Evolutionary conservation across 2,329 filamentous ascomycete species (phyloP).

Genomic region (Neonectria magnoliae): DNA sequence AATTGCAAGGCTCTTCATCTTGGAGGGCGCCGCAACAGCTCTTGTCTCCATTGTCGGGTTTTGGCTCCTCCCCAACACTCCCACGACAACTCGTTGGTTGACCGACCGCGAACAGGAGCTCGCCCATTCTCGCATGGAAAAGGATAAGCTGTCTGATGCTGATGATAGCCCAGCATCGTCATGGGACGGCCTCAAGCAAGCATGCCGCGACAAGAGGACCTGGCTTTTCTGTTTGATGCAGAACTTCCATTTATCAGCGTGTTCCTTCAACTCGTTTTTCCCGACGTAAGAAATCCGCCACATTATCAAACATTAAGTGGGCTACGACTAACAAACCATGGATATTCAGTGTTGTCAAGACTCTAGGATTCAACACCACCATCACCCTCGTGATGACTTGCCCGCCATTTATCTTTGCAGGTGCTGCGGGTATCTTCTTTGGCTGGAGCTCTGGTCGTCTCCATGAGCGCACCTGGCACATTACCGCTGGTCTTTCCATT

Average conservation of each 20-base stretch:
- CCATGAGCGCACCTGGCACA: slow-evolving; percentile 62
- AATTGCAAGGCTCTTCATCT: slow-evolving; percentile 44
- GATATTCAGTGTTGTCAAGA: slow-evolving; percentile 53
- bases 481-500: slow-evolving; percentile 54
- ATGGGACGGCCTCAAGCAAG: slow-evolving; percentile 60
- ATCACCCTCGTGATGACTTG: slow-evolving; percentile 63
- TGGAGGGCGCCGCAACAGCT: slow-evolving; percentile 64
- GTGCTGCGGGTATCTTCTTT: slow-evolving; percentile 56
- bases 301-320: accelerated
- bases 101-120: slow-evolving; percentile 59
- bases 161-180: slow-evolving; percentile 50
- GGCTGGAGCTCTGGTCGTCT: slow-evolving; percentile 61
- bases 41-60: slow-evolving; percentile 44
- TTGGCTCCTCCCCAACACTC: slow-evolving; percentile 50
- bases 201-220: slow-evolving; percentile 59
- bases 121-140: slow-evolving; percentile 58
- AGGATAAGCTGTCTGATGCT: slow-evolving; percentile 61
- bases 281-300: slow-evolving; percentile 43
- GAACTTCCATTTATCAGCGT: slow-evolving; percentile 64
- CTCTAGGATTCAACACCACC: slow-evolving; percentile 59
- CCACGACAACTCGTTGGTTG: slow-evolving; percentile 55
- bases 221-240: slow-evolving; percentile 66
- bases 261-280: slow-evolving; percentile 58
- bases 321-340: not conserved
- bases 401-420: slow-evolving; percentile 62